Base-by-base conservation (phyloP, 768 basidiomycete species). In the Dacryopinax spathularia region DNA sequence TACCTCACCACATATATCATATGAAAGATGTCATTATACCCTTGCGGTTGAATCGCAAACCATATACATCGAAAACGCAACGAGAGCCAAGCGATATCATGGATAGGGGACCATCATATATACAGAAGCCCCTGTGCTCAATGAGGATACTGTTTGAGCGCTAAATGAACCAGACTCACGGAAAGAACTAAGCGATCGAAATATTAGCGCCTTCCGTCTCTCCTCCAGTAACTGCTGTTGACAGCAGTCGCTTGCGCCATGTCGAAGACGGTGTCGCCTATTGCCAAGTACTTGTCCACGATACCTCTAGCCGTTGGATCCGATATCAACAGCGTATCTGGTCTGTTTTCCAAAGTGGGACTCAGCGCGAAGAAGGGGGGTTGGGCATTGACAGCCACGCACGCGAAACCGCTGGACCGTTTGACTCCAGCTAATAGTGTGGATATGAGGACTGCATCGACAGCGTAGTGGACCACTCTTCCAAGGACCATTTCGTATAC, bases 231-330 rank as follows among this genome's bases (percentile, higher is more conserved):
- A 9, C 78, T 68, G 71, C 86, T 93, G 72, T 88, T 91, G 66
- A 96, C 89, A n/a, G 85, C 90, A 1, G 86, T 84, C 12, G 84
- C 86, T 69, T 92, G 87, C 34, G 87, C 77, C 73, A 92, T 81
- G 71, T 91, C 89, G 76, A 95, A 97, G 34, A 95, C 74, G 2
- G 86, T 84, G 75, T 97, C 95, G 61, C 95, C 95, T 27, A 92
- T 77, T 34, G 85, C 83, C 60, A 98, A 79, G 71, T 91, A 93
- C 64, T 80, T 82, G 69, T 96, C 89, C 1, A 89, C 85, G 10
- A 90, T 74, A 18, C 84, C 81, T 60, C 88, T 86, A 15, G 85
- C 66, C 9, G 88, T 92, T 1, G 87, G 80, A 70, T 97, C 91
- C 36, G 88, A 77, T 65, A 98, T 87, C 10, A 75, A 69, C 43